Evolutionary conservation across 805 yeast genomes (phyloP).

Genomic region (Tetrapisispora iriomotensis): DNA sequence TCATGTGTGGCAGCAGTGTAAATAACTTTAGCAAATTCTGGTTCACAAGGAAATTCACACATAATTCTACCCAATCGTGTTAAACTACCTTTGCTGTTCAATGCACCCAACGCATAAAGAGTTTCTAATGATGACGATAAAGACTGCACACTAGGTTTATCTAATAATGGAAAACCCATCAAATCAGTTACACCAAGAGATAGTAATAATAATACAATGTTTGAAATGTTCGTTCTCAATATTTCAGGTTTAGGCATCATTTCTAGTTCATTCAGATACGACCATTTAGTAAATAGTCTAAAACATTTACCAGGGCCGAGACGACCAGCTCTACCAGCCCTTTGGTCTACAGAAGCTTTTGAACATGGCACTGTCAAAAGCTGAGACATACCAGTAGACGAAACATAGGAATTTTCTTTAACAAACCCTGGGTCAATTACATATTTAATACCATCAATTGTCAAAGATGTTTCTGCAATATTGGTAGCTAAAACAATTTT

Average conservation of each 20-base stretch:
- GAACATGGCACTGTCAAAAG: constrained; percentile 82
- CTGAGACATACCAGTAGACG: constrained; percentile 81
- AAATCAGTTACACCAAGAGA: constrained; percentile 82
- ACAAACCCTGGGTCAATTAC: constrained; percentile 95
- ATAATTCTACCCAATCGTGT: constrained; percentile 72
- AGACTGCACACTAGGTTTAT: constrained; percentile 69
- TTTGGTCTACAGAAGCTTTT: constrained; percentile 89
- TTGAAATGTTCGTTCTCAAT: constrained; percentile 68
- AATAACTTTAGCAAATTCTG: constrained; percentile 73
- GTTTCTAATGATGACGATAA: constrained; percentile 69
- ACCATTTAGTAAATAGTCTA: constrained; percentile 67
- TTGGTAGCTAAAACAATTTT: constrained; percentile 92
- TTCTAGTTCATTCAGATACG: constrained; percentile 65
- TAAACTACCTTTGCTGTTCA: constrained; percentile 67
- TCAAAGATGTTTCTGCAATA: constrained; percentile 93
- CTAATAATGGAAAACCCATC: constrained; percentile 80
- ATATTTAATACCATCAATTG: constrained; percentile 90
- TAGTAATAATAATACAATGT: constrained; percentile 64
- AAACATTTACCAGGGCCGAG: constrained; percentile 95
- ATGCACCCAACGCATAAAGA: constrained; percentile 78
- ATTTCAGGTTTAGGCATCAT: constrained; percentile 85
- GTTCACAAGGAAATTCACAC: constrained; percentile 90
- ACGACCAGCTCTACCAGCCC: constrained; percentile 98
- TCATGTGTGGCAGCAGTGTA: constrained; percentile 42
- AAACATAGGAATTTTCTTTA: constrained; percentile 82